A percentile compares a stretch with the other conserved stretches of the same genome.
Evolutionary conservation across 2,329 filamentous ascomycete genomes (phyloP).

Genomic region (Colletotrichum tropicicola): DNA sequence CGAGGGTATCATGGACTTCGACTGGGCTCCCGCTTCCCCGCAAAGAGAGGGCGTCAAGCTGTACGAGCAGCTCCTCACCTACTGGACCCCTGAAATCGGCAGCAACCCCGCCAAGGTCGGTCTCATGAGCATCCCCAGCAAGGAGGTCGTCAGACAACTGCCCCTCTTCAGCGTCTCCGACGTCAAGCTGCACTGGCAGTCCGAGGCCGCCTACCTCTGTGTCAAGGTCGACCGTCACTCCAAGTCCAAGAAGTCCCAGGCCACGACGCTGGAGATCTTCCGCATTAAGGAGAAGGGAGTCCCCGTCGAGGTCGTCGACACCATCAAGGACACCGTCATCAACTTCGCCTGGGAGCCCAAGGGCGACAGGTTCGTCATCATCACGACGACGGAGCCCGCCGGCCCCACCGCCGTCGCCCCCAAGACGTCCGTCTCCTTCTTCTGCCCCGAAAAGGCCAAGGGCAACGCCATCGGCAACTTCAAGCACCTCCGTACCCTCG

Average conservation of each 20-base stretch:
- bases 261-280: slow-evolving; percentile 98
- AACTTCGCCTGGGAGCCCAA: slow-evolving; percentile 99
- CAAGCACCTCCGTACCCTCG: slow-evolving; percentile 91
- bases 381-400: slow-evolving; percentile 88
- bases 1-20: slow-evolving; percentile 96
- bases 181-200: slow-evolving; percentile 99
- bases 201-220: slow-evolving; percentile 90
- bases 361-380: slow-evolving; percentile 95
- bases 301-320: slow-evolving; percentile 96
- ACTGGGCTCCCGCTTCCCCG: slow-evolving; percentile 90
- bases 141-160: slow-evolving; percentile 91
- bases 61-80: slow-evolving; percentile 96
- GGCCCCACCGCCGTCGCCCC: slow-evolving; percentile 83
- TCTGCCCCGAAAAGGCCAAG: slow-evolving; percentile 95
- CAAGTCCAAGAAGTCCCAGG: slow-evolving; percentile 98
- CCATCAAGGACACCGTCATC: slow-evolving; percentile 97
- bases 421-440: slow-evolving; percentile 96
- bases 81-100: slow-evolving; percentile 98
- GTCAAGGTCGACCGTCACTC: slow-evolving; percentile 99
- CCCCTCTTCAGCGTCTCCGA: slow-evolving; percentile 99
- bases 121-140: slow-evolving; percentile 94
- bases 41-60: slow-evolving; percentile 86
- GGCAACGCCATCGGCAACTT: slow-evolving; percentile 85
- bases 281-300: slow-evolving; percentile 97
- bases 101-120: slow-evolving; percentile 98